Base-by-base conservation (phyloP, 257 asterid genomes). In the Henckelia pumila region DNA sequence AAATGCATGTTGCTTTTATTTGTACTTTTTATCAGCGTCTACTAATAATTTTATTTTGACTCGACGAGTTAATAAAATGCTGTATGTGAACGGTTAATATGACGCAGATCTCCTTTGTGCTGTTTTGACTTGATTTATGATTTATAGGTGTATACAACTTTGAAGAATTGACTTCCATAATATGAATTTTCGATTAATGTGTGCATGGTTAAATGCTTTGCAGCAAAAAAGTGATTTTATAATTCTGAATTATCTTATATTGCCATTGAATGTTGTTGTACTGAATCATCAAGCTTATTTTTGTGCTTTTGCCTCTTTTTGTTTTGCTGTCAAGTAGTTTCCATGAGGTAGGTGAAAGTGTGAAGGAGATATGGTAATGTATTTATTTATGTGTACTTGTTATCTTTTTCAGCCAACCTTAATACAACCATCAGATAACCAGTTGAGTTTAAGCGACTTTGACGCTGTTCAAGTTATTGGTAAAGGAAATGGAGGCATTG, bases 381-480 rank as follows among this genome's bases (percentile, higher is more conserved):
- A 33, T 22, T 56, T 59, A 10, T 26, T 59, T 58, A 35, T 28
- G 10, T n/a, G 9, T 76, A 64, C 67, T 75, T 76, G 35, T 29
- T 17, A 44, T 67, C 53, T 55, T n/a, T 72, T 71, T 20, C 86
- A 90, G 99, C 95, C 97, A 52, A 59, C 92, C 55, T 85, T 89
- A 63, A 90, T 89, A 75, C 92, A 80, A 66, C 96, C 99, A 33
- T 77, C 89, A 9, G 99, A 93, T 76, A 88, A 85, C 81, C 99
- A 90, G 85, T 79, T 93, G 81, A 82, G 96, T 81, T 83, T 93
- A 80, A 97, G 96, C 0, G 99, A 93, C 77, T 93, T 93, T 71
- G 99, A 93, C 61, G 95, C 96, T 23, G 86, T 88, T 60, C 82
- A 85, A 88, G 97, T 93, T 73, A 90, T 93, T 59, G 99, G 99